Base-by-base conservation (phyloP, 2,329 filamentous ascomycete genomes). In the Trichoderma pleuroti region DNA sequence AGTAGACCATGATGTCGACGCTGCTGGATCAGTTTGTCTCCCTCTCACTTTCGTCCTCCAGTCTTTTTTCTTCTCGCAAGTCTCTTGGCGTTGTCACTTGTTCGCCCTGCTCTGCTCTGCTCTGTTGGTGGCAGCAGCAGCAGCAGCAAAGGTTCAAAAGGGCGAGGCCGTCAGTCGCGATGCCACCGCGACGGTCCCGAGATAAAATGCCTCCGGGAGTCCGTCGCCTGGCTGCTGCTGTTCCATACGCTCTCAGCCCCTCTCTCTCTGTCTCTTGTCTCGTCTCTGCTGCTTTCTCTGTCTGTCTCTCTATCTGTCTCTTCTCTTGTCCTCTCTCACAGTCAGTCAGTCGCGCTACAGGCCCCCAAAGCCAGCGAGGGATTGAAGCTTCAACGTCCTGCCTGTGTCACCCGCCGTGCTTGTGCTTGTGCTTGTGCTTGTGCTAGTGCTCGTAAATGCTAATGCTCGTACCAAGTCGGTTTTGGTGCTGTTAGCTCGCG, bases 1-100 rank as follows among this genome's bases (percentile, higher is more conserved):
- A 87, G 75, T 87, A 88, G 7, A 88, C 86, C 86, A 88, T 88
- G 39, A n/a, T 69, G 46, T 67, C 34, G 59, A n/a, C n/a, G 6
- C 46, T 42, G 36, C 46, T 10, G 28, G 26, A 30, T n/a, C 5
- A n/a, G 26, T n/a, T n/a, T n/a, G n/a, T n/a, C n/a, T 64, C 28
- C 14, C 12, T 52, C 10, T 26, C 30, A 24, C 12, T 14, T 24
- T 34, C 18, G 56, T 24, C 30, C 4, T 21, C 42, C 12, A 21
- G n/a, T 21, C n/a, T 21, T 49, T 18, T 46, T 21, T 21, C 42
- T 49, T 49, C 18, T 59, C 18, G 18, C 6, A 34, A 59, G 46
- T 52, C 42, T 52, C 21, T 52, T 24, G 11, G 2, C 24, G 46
- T 52, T 14, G n/a, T 52, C 21, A 21, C 46, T 52, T 24, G 46